Percentiles rank a stretch among this genome's conserved stretches.
phyloP scores from a whole-genome alignment of 768 basidiomycete species.

The Tulasnella sp. region DNA sequence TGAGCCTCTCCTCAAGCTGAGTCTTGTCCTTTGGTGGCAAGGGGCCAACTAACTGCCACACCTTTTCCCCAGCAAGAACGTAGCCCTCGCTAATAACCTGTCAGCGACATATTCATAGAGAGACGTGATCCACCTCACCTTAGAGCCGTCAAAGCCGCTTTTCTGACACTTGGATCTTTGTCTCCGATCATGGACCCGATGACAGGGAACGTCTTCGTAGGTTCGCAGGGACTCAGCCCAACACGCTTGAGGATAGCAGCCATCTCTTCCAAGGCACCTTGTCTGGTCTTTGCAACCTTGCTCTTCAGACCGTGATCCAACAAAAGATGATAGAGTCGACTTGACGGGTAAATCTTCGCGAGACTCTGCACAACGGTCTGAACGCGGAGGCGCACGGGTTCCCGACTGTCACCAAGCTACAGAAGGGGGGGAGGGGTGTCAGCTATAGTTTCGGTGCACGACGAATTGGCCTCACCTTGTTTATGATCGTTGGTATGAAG shows the following conservation, averaged over 20 bases:
- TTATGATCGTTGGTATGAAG: slow-evolving; percentile 83
- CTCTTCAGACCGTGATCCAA: slow-evolving; percentile 85
- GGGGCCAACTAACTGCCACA: slow-evolving; percentile 73
- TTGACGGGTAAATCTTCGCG: slow-evolving; percentile 89
- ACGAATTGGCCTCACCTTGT: slow-evolving; percentile 56
- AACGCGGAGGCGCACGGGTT: slow-evolving; percentile 73
- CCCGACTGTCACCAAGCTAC: slow-evolving; percentile 90
- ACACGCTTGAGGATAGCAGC: slow-evolving; percentile 72
- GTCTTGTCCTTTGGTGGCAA: slow-evolving; percentile 85
- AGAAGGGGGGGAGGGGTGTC: slow-evolving; percentile 18
- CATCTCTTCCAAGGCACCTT: slow-evolving; percentile 81
- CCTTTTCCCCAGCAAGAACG: slow-evolving; percentile 74
- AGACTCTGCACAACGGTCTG: slow-evolving; percentile 80
- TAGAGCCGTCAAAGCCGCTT: slow-evolving; percentile 75
- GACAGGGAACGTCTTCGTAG: slow-evolving; percentile 70
- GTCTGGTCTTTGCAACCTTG: slow-evolving; percentile 87
- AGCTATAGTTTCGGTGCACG: not conserved
- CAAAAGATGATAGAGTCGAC: slow-evolving; percentile 82
- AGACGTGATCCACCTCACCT: slow-evolving; percentile 52
- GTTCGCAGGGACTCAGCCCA: slow-evolving; percentile 77
- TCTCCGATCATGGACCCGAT: slow-evolving; percentile 80
- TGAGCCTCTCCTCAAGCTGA: slow-evolving; percentile 83
- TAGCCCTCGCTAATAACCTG: slow-evolving; percentile 64
- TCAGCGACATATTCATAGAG: slow-evolving; percentile 26
- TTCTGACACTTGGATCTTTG: slow-evolving; percentile 83